Evolutionary conservation across 2,329 filamentous ascomycete genomes (phyloP).

Genomic region (Xylaria sp.): DNA sequence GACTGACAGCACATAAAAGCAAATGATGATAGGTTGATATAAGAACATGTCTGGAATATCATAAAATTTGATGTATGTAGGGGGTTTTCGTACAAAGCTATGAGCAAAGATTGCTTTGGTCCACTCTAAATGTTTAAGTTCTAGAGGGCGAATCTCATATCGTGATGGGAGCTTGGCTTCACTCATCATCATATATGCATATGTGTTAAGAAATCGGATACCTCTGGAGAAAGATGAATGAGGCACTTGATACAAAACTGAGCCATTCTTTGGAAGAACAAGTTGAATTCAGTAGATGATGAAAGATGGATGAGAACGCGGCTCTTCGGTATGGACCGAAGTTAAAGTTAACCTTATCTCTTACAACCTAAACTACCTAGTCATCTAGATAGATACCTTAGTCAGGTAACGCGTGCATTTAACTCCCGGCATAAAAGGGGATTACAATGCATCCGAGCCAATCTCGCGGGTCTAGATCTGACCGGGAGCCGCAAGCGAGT

Average conservation of each 20-base stretch:
- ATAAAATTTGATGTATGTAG: not conserved
- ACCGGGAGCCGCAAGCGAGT: slow-evolving; percentile 6
- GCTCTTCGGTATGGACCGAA: not conserved
- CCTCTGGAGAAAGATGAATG: not conserved
- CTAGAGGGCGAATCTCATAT: slow-evolving; percentile 31
- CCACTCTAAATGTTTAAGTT: slow-evolving; percentile 29
- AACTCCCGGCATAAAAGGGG: not conserved
- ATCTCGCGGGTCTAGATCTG: slow-evolving; percentile 9
- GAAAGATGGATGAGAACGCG: not conserved
- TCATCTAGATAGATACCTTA: not conserved
- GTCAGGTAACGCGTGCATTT: not conserved
- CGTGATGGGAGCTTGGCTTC: slow-evolving; percentile 24
- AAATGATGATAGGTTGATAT: too few relatives aligned
- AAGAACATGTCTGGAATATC: not conserved
- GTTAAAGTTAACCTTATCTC: not conserved
- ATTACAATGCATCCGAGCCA: slow-evolving; percentile 9
- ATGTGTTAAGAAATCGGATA: not conserved
- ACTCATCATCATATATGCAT: slow-evolving; percentile 12
- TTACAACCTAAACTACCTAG: not conserved
- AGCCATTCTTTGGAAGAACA: not conserved
- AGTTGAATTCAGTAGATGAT: not conserved
- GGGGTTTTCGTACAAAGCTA: slow-evolving; percentile 26
- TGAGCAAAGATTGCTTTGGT: slow-evolving; percentile 32
- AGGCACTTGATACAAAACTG: not conserved
- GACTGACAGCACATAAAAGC: not conserved